These are phyloP conservation scores for Asterella californica DNA, from an alignment of 225 moss, liverwort and hornwort species.

Conservation along the genomic window DNA sequence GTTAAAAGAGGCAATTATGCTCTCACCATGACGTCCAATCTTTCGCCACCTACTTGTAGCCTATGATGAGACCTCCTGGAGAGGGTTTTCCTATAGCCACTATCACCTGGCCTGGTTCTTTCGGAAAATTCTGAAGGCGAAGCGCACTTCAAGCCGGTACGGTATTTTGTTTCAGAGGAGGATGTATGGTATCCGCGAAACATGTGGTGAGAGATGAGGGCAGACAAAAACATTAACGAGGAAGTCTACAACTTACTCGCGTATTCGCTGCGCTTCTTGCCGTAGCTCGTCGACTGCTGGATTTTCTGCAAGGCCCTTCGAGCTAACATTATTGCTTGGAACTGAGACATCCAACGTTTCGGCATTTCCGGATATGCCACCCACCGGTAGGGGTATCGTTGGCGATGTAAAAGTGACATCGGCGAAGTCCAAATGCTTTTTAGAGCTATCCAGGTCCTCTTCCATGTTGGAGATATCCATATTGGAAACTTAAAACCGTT, in stretches of 20 bases:
- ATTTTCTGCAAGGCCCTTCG: background rate
- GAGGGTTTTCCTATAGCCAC: background rate
- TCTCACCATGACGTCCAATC: background rate
- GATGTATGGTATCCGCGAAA: background rate
- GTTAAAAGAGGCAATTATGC: background rate
- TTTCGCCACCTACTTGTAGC: background rate
- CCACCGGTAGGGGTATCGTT: background rate
- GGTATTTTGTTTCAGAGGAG: background rate
- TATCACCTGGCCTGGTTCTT: too few relatives aligned
- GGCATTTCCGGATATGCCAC: conserved; percentile 3
- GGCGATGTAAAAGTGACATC: conserved; percentile 28
- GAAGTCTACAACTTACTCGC: conserved; percentile 25
- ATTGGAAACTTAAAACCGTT: background rate
- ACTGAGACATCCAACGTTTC: conserved; percentile 1
- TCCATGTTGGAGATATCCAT: background rate
- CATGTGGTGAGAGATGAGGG: background rate
- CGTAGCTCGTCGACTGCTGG: conserved; percentile 24
- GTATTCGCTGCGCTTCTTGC: conserved; percentile 23
- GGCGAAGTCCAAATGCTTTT: conserved; percentile 37
- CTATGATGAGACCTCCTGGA: background rate
- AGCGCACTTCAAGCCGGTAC: background rate
- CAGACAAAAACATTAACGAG: background rate
- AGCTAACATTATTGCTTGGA: background rate
- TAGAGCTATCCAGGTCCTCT: conserved; percentile 20
- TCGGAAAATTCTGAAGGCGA: too few relatives aligned